These are phyloP conservation scores for Leonotis leonurus DNA, from an alignment of 257 asterid species.

Conservation along the genomic window DNA sequence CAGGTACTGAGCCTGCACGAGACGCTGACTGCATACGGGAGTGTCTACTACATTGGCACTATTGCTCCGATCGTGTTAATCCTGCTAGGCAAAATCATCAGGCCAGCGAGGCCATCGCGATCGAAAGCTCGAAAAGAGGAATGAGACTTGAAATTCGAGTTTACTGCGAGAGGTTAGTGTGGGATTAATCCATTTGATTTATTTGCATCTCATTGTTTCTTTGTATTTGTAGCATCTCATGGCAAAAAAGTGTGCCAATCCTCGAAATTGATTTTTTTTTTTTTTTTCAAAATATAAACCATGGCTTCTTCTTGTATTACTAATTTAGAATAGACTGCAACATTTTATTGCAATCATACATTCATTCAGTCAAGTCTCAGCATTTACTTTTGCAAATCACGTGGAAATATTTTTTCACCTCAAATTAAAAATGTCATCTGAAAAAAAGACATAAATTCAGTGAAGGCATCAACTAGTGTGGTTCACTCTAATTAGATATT, in stretches of 20 bases:
- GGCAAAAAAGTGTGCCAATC: slow-evolving; percentile 2
- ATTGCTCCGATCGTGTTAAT: slow-evolving; percentile 51
- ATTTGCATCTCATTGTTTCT: slow-evolving; percentile 17
- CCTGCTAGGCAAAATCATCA: slow-evolving; percentile 63
- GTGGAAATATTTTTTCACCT: no score
- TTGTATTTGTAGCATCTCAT: slow-evolving; percentile 19
- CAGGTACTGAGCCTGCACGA: slow-evolving; percentile 84
- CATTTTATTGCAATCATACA: no score
- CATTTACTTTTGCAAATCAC: no score
- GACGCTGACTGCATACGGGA: slow-evolving; percentile 63
- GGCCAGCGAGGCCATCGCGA: slow-evolving; percentile 64
- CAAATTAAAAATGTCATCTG: no score
- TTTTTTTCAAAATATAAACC: neutral
- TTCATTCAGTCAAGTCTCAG: no score
- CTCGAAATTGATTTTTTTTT: slow-evolving; percentile 3
- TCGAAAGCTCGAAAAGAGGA: slow-evolving; percentile 65
- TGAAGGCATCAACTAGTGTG: no score
- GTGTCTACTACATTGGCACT: slow-evolving; percentile 83
- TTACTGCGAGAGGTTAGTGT: no score
- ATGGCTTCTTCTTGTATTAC: no score
- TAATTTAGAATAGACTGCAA: no score
- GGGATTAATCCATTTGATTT: slow-evolving; percentile 4
- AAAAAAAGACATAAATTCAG: no score
- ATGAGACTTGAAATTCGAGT: no score
- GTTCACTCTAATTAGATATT: no score